Evolutionary conservation across 78 protist genomes (phyloP).

Genomic region (Chrysochromulina tobinii): DNA sequence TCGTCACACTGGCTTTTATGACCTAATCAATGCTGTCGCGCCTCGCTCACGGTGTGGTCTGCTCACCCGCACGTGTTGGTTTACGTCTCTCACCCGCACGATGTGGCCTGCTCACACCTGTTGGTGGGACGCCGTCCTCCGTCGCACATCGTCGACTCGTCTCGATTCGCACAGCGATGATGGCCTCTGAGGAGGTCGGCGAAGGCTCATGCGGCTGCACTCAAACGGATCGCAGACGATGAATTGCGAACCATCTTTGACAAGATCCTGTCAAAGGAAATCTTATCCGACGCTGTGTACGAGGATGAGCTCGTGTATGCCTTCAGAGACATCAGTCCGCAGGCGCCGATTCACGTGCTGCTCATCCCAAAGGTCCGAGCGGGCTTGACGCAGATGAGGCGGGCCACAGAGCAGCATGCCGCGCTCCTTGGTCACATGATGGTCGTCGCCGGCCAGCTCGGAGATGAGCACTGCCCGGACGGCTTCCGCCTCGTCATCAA

Average conservation of each 20-base stretch:
- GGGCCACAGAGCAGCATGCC: not conserved
- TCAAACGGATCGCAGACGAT: too few species aligned
- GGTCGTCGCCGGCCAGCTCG: not conserved
- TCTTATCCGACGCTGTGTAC: slow-evolving; percentile 6
- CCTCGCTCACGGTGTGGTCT: too few species aligned
- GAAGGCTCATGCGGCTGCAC: too few species aligned
- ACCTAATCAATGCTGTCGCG: too few species aligned
- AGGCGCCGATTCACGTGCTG: slow-evolving; percentile 62
- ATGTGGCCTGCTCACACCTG: too few species aligned
- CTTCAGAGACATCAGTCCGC: slow-evolving; percentile 52
- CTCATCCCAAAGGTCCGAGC: slow-evolving; percentile 53
- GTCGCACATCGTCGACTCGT: too few species aligned
- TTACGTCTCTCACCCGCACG: too few species aligned
- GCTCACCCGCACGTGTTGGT: too few species aligned
- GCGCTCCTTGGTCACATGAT: slow-evolving; percentile 23
- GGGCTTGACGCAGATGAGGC: not conserved
- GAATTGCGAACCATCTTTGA: not conserved
- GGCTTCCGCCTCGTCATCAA: slow-evolving; percentile 51
- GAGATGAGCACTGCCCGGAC: not conserved
- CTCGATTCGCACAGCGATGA: too few species aligned
- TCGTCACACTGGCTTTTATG: too few species aligned
- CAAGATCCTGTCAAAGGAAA: slow-evolving; percentile 40
- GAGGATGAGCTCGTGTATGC: slow-evolving; percentile 41
- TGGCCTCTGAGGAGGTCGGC: too few species aligned
- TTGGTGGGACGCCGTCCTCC: too few species aligned